Evolutionary conservation across 1,139 yeast species (phyloP), one percentile per base, ranked within the genome.

Genomic region (Geotrichum bryndzae): DNA sequence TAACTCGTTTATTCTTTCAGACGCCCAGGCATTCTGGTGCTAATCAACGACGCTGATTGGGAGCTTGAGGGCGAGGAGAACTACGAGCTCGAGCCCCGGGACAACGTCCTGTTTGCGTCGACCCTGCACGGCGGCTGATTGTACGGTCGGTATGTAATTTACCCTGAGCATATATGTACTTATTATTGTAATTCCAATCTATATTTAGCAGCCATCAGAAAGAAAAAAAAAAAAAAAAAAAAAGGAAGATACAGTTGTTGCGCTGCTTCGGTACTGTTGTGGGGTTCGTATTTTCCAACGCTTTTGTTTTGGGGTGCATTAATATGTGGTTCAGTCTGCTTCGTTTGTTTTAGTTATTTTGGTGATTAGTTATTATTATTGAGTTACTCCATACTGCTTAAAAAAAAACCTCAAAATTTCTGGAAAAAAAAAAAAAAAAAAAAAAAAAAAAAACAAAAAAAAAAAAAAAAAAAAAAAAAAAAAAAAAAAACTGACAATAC

Each of bases 41-140:
- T 94, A 61, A 87, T 94, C 66, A 94, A 94, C 70, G 99, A 94
- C 71, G 86, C 96, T 0, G 99, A 94, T 75, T 94, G 99, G 99
- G 99, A 94, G 71, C 76, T 94, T 38, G 96, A 91, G 72, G 98
- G 92, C 13, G 91, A 86, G 75, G 94, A 89, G 69, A 87, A 84
- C 10, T 91, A 91, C 69, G 84, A 81, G 22, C 74, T 94, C 25
- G 89, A 89, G 71, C 77, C 82, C 56, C 87, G 90, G 18, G 99
- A 94, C 74, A 81, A 84, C 35, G 81, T 94, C 53, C 84, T 96
- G 3, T 92, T 94, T 71, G 94, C 97, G 4, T 88, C 96, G 58
- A 94, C 99, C 2, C 79, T 94, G 65, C 99, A 94, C 70, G 99
- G 99, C 15, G 99, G 99, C 58, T 92, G 76, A 54, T 22, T 7